Conservation (phyloP, 192 early-diverging fungal genomes). For the Rhizophagus sp. region DNA sequence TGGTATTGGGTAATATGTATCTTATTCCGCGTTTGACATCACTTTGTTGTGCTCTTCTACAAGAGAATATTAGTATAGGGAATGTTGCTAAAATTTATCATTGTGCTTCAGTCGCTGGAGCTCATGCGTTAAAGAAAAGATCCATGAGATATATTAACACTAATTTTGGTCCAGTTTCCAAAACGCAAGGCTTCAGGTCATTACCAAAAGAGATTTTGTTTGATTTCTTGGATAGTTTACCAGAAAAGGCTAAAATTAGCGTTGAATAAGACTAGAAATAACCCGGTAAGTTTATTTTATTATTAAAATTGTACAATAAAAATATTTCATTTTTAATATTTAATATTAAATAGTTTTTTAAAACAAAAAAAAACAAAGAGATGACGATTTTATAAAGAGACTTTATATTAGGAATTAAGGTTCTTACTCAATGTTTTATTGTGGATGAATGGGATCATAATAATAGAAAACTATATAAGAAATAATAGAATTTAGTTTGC, state of each 20-base stretch:
- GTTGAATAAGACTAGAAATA: not conserved
- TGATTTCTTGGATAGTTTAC: constrained; percentile 63
- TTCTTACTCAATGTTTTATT: not conserved
- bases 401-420: not conserved
- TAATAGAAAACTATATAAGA: not conserved
- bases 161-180: constrained; percentile 61
- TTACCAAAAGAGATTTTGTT: constrained; percentile 53
- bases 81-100: constrained; percentile 59
- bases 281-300: not conserved
- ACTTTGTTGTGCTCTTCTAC: constrained; percentile 49
- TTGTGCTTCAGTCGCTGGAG: constrained; percentile 49
- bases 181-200: constrained; percentile 53
- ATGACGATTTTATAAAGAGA: not conserved
- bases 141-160: constrained; percentile 56
- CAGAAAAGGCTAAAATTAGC: constrained; percentile 48
- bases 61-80: constrained; percentile 51
- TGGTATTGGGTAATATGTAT: constrained; percentile 64
- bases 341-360: not conserved
- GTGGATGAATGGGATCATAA: not conserved
- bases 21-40: constrained; percentile 52
- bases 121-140: constrained; percentile 52
- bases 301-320: not conserved
- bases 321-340: not conserved
- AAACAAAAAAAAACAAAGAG: not conserved
- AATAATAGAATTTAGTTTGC: not conserved